Conservation (phyloP, 768 basidiomycete genomes). For the Lactarius indigo region DNA sequence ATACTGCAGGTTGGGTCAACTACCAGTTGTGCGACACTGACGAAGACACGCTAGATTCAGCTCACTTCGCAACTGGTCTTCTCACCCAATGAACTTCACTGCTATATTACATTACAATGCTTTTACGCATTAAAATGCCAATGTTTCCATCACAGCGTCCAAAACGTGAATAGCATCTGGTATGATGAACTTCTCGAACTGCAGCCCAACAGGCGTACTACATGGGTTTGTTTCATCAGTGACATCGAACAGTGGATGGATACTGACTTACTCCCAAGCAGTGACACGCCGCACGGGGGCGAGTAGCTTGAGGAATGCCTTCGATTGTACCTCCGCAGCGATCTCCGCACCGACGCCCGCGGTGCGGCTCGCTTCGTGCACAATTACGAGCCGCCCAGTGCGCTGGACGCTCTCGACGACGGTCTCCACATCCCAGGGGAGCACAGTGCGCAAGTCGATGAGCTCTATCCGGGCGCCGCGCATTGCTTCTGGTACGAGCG, state of each 20-base stretch:
- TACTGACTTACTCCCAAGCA: conserved; percentile 85
- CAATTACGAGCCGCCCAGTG: conserved; percentile 82
- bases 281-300: conserved; percentile 85
- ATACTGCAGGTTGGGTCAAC: too few species aligned
- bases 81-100: neutral
- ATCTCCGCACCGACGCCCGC: conserved; percentile 91
- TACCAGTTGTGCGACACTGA: neutral
- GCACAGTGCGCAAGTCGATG: conserved; percentile 84
- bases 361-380: conserved; percentile 88
- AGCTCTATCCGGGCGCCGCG: conserved; percentile 77
- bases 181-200: conserved; percentile 90
- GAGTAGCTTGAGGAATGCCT: conserved; percentile 83
- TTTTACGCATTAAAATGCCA: conserved; percentile 50
- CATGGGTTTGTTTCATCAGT: conserved; percentile 8
- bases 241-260: conserved; percentile 1
- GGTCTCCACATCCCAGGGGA: conserved; percentile 85
- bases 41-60: neutral
- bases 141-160: conserved; percentile 80
- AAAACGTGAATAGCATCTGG: conserved; percentile 82
- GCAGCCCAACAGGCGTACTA: conserved; percentile 79
- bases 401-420: conserved; percentile 78
- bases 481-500: conserved; percentile 59
- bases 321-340: conserved; percentile 83
- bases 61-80: neutral
- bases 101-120: conserved; percentile 10